phyloP scores from a whole-genome alignment of 2,329 filamentous ascomycete genomes.

The Fusarium luffae region DNA sequence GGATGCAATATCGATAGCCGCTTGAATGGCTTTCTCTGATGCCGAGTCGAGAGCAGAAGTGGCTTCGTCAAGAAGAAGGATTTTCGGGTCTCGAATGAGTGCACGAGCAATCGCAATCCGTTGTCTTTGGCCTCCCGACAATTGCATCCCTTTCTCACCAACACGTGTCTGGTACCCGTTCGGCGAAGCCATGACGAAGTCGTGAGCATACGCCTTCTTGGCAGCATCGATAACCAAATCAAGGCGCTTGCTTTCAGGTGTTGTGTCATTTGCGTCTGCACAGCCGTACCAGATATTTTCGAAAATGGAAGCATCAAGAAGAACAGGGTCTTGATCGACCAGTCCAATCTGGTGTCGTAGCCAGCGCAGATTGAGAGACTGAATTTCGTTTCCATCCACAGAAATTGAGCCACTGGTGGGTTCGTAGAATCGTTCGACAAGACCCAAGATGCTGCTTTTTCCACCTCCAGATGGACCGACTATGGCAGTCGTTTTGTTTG shows the following conservation, averaged over 20 bases:
- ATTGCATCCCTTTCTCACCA: slow-evolving; percentile 65
- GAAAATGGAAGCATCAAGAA: slow-evolving; percentile 59
- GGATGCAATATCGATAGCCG: slow-evolving; percentile 52
- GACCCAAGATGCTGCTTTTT: slow-evolving; percentile 61
- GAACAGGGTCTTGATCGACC: slow-evolving; percentile 60
- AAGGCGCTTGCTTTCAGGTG: slow-evolving; percentile 1
- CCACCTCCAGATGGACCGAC: slow-evolving; percentile 65
- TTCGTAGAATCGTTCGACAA: slow-evolving; percentile 66
- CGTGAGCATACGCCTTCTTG: slow-evolving; percentile 5
- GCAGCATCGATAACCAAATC: neutral
- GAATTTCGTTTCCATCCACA: slow-evolving; percentile 50
- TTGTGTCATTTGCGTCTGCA: neutral
- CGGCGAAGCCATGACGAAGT: neutral
- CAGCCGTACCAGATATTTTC: slow-evolving; percentile 47
- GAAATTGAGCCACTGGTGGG: slow-evolving; percentile 54
- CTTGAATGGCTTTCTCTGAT: slow-evolving; percentile 57
- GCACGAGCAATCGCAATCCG: slow-evolving; percentile 66
- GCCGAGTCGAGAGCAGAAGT: slow-evolving; percentile 63
- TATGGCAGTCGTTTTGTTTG: slow-evolving; percentile 60
- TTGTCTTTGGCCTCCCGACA: slow-evolving; percentile 67
- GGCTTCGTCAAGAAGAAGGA: slow-evolving; percentile 75
- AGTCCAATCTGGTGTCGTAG: slow-evolving; percentile 59
- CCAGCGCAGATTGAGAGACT: slow-evolving; percentile 56
- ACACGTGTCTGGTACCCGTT: slow-evolving; percentile 58
- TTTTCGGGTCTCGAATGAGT: slow-evolving; percentile 63